Conservation (phyloP, 1,284 basidiomycete genomes). For the Taiwanofungus camphoratus region DNA sequence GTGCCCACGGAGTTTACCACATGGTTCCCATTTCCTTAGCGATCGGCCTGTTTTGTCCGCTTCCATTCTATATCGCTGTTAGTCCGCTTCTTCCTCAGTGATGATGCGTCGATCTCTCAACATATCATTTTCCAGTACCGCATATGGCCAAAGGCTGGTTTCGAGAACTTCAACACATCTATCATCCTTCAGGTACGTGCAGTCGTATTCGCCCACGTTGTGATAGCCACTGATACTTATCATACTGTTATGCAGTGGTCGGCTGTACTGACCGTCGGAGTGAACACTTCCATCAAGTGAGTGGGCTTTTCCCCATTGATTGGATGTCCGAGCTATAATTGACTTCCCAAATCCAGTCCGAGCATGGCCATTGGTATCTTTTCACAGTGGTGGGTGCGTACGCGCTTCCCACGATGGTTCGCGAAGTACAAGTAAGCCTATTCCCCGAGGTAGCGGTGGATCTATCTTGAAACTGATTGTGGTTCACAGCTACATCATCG, state of each 20-base stretch:
- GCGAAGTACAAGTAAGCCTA: constrained; percentile 52
- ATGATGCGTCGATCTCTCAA: neutral
- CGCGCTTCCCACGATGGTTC: constrained; percentile 42
- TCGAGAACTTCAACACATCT: constrained; percentile 43
- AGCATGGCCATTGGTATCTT: constrained; percentile 46
- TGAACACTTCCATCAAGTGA: constrained; percentile 9
- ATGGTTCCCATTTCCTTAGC: constrained; percentile 48
- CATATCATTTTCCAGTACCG: constrained; percentile 30
- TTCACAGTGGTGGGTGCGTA: constrained; percentile 47
- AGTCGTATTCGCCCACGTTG: neutral
- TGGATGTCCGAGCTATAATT: no score
- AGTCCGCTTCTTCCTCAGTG: neutral
- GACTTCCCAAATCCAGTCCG: constrained; percentile 20
- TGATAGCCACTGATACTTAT: neutral
- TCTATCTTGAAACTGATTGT: neutral
- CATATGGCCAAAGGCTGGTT: constrained; percentile 39
- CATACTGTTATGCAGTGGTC: constrained; percentile 7
- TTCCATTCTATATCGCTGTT: constrained; percentile 38
- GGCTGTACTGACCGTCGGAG: constrained; percentile 16
- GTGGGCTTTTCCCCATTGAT: no score
- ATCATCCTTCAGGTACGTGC: constrained; percentile 22
- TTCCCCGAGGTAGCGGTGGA: neutral
- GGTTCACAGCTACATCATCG: constrained; percentile 25
- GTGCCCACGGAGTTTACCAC: constrained; percentile 39
- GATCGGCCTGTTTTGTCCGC: constrained; percentile 43